Base-by-base conservation (phyloP, 495 filamentous ascomycete species). In the Hypomontagnella monticulosa region DNA sequence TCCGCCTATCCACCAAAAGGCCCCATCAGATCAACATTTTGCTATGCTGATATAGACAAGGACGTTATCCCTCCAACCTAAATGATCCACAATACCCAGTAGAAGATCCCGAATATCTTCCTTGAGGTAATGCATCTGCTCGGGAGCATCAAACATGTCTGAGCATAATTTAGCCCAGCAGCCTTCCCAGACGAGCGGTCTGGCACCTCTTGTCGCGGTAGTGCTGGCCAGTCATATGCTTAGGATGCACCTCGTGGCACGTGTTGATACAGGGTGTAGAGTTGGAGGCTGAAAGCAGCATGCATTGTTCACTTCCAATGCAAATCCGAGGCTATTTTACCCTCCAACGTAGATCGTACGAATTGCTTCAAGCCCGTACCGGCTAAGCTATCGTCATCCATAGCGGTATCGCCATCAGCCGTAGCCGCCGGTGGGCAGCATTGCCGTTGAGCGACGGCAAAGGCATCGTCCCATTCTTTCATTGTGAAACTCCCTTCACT, bases 401-500 rank as follows among this genome's bases (percentile, higher is more conserved):
- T 77, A 66, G 76, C 72, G 9, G 67, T 63, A 59, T 72, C 69
- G 57, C 75, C 76, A 70, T 79, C 78, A 61, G 76, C 75, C 63
- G 79, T 69, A 71, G 76, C 73, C 15, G 61, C 54, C 18, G 73
- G 63, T 20, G 77, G 80, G 60, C 84, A 87, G 76, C 92, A 97
- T 41, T 85, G 83, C 20, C 76, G 71, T 66, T 85, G 79, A 30
- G 89, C 92, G 47, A 80, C 79, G 67, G 89, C 81, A 71, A 85
- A 87, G 4, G 89, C 85, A 15, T 80, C 77, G 50, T 93, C 88
- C 92, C 93, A 97, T 34, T 85, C 88, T 36, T 89, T 85, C 57
- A 91, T 81, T 16, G 84, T 85, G 67, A 97, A 98, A 30, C 78
- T 75, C 0, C 94, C 94, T 68, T 93, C 86, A 71, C 92, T 96